Base-by-base conservation (phyloP, 345 rosid species). In the Brassica incana region DNA sequence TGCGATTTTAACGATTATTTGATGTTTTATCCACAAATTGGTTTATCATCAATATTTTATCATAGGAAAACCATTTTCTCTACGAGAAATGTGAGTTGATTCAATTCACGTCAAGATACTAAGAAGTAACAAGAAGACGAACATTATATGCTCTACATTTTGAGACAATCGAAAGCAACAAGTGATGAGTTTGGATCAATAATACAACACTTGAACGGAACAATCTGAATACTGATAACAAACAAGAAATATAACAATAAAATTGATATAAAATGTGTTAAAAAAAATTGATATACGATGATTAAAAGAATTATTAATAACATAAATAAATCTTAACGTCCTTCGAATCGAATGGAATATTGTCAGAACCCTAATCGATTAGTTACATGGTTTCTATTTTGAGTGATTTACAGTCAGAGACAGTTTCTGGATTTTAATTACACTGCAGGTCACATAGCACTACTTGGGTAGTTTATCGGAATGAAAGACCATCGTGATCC, bases 351-450 rank as follows among this genome's bases (percentile, higher is more conserved):
- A 75, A 70, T 80, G 83, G 79, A 74, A 61, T 79, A 36, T 61
- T 74, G 78, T 69, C 78, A 79, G 82, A 79, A 50, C 78, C 64
- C 74, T 68, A 74, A 68, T 50, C 33, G 75, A 68, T 61, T 62
- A 35, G 32, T 23, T 74, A 73, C 43, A 73, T 79, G 45, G 82
- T 68, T 79, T 79, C 71, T 68, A 67, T 35, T 35, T 33, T 18
- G 20, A 18, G 20, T 18, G 20, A 18, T 18, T 18, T 18, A 18
- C 20, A 18, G 20, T 18, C 20, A 18, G 20, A 18, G 20, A 18
- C 20, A 18, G 20, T 18, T 18, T 18, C 20, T 18, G 20, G 20
- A 18, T 18, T 18, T 18, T 18, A 18, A 18, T 18, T 18, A 18
- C 20, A 18, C 20, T 18, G 20, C 20, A 18, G 20, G 20, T 18